phyloP scores from a whole-genome alignment of 2,329 filamentous ascomycete genomes.

The Alternaria sp. region DNA sequence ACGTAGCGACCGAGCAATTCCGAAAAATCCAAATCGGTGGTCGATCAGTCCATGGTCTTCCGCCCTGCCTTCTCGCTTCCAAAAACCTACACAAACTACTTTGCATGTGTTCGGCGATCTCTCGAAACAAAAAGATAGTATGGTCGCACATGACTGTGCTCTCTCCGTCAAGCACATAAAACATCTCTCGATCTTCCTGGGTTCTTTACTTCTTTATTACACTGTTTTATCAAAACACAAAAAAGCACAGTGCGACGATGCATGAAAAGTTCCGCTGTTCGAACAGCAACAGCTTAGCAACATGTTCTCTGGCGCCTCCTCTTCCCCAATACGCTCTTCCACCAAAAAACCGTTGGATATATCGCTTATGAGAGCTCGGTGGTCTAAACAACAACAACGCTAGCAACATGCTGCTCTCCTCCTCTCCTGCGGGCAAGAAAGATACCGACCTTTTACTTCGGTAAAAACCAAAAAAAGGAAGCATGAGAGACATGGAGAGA shows the following conservation, averaged over 20 bases:
- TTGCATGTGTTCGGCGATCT: background rate
- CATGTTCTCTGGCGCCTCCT: background rate
- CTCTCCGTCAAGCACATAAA: background rate
- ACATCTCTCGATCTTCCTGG: background rate
- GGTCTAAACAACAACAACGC: no score
- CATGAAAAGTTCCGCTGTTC: background rate
- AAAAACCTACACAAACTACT: background rate
- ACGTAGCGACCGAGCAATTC: background rate
- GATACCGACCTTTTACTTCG: fast-evolving
- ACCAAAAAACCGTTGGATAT: background rate
- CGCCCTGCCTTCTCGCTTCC: background rate
- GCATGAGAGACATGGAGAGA: fast-evolving
- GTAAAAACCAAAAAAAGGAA: fast-evolving
- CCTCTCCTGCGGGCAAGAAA: background rate
- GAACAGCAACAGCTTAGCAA: no score
- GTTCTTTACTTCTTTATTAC: background rate
- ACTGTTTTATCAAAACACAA: background rate
- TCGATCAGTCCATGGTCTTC: background rate
- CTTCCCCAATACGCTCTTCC: background rate
- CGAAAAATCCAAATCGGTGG: no score
- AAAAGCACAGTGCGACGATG: background rate
- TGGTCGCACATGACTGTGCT: background rate
- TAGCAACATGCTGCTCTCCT: background rate
- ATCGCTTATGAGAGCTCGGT: background rate
- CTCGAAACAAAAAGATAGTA: background rate